Percentiles rank a stretch among this genome's conserved stretches.
Conservation (phyloP, 2,329 filamentous ascomycete species). For the Alternaria triticimaculans region DNA sequence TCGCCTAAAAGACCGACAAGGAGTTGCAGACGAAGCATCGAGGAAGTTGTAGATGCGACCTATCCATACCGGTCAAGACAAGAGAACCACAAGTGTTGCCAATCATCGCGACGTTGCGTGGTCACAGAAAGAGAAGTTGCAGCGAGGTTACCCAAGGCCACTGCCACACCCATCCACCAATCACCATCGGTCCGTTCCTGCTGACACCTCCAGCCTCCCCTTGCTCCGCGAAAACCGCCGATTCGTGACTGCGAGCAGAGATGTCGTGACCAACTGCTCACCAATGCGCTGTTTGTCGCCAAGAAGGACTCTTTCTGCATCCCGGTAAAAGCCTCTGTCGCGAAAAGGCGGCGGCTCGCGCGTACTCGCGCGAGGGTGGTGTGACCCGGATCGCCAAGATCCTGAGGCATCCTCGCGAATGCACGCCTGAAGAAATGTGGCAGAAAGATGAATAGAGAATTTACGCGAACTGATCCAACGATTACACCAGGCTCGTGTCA, state of each 20-base stretch:
- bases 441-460: not conserved
- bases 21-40: not conserved
- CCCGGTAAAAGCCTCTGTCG: conserved; percentile 7
- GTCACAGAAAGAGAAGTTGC: not conserved
- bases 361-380: conserved; percentile 30
- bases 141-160: not conserved
- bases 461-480: not conserved
- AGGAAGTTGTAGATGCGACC: too few relatives aligned
- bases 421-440: not conserved
- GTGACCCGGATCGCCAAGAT: conserved; percentile 16
- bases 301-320: not conserved
- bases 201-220: not conserved
- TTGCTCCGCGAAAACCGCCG: conserved; percentile 15
- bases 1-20: not conserved
- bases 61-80: not conserved
- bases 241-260: conserved; percentile 10
- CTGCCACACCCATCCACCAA: not conserved
- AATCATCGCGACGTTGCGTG: not conserved
- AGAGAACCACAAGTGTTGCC: not conserved
- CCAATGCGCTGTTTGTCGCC: not conserved
- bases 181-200: not conserved
- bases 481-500: not conserved
- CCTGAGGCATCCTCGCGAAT: not conserved
- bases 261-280: conserved; percentile 30
- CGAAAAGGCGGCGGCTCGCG: conserved; percentile 1